A percentile compares a stretch with the other conserved stretches of the same genome.
Evolutionary conservation across 345 rosid species (phyloP).

Genomic region (Lepidium sativum): DNA sequence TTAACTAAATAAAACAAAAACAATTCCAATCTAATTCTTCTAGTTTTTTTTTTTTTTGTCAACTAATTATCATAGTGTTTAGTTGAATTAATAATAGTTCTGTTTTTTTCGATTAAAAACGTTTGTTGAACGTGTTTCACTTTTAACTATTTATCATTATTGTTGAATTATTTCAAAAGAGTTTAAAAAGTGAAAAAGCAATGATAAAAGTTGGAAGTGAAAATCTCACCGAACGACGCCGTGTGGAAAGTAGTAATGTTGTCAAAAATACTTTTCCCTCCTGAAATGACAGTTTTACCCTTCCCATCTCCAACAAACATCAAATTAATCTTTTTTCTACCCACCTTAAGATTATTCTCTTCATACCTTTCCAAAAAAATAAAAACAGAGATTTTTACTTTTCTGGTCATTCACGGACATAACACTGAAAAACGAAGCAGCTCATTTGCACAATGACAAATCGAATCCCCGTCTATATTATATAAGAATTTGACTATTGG

Average conservation of each 20-base stretch:
- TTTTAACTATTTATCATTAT: constrained; percentile 5
- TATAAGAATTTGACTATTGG: no score
- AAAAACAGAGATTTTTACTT: background rate
- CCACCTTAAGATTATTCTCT: constrained; percentile 71
- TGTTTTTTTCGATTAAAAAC: no score
- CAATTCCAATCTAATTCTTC: no score
- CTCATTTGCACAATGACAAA: no score
- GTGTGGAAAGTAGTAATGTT: constrained; percentile 86
- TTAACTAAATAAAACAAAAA: no score
- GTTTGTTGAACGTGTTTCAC: background rate
- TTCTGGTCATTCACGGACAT: background rate
- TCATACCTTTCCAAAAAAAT: constrained; percentile 51
- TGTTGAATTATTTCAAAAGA: background rate
- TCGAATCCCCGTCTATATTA: no score
- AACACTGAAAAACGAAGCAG: background rate
- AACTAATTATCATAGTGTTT: no score
- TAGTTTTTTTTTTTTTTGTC: no score
- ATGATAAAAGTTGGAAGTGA: background rate
- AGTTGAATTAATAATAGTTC: background rate
- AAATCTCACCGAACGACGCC: constrained; percentile 69
- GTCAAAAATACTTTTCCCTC: constrained; percentile 53
- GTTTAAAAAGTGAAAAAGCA: background rate
- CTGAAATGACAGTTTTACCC: constrained; percentile 66
- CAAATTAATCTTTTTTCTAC: constrained; percentile 78
- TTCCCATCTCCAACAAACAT: constrained; percentile 94